These are phyloP conservation scores for Eudorina sp. DNA, from an alignment of 139 green algal species.

Conservation along the genomic window DNA sequence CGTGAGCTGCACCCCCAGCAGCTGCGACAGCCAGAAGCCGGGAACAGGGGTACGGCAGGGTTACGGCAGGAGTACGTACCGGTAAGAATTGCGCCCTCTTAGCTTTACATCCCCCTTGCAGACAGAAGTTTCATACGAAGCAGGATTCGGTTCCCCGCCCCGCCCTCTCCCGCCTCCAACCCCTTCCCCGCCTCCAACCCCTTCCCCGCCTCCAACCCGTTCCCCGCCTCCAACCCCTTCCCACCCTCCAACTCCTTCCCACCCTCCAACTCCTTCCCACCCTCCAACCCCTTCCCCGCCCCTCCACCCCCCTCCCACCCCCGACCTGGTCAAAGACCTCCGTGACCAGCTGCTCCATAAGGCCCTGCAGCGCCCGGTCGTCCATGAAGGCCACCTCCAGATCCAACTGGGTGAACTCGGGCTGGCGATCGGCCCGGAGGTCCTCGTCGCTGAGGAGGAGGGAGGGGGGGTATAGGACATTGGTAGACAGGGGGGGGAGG, in stretches of 20 bases:
- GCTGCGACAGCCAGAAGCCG: too few relatives aligned
- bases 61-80: too few relatives aligned
- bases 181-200: not conserved
- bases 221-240: not conserved
- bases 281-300: not conserved
- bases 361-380: slow-evolving; percentile 80
- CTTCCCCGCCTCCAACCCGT: not conserved
- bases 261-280: not conserved
- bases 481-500: not conserved
- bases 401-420: slow-evolving; percentile 99
- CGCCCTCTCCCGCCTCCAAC: not conserved
- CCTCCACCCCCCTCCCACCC: not conserved
- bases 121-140: too few relatives aligned
- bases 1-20: slow-evolving; percentile 71
- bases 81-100: too few relatives aligned
- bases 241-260: not conserved
- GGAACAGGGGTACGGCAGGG: too few relatives aligned
- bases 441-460: slow-evolving; percentile 88
- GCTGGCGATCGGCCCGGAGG: slow-evolving; percentile 94
- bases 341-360: slow-evolving; percentile 89
- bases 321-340: slow-evolving; percentile 80
- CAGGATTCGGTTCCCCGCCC: too few relatives aligned
- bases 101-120: too few relatives aligned
- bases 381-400: slow-evolving; percentile 96
- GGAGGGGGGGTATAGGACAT: not conserved